Evolutionary conservation across 2,329 filamentous ascomycete genomes (phyloP).

Genomic region (Lachnellula occidentalis): DNA sequence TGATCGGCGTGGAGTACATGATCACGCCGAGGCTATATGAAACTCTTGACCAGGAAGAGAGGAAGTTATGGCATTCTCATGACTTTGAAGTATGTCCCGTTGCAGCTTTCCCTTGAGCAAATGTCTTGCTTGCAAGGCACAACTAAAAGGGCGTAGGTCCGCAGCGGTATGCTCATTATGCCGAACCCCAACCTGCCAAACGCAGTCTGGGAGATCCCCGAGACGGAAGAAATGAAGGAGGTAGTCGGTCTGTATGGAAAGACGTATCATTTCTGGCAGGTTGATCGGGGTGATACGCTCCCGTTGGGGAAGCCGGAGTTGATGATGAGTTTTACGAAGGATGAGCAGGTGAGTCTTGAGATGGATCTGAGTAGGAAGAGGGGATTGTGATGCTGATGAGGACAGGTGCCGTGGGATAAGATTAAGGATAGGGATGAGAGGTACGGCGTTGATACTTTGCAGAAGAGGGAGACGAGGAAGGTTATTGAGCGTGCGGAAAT

Average conservation of each 20-base stretch:
- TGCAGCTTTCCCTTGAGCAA: slow-evolving; percentile 1
- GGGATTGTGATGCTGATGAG: slow-evolving; percentile 25
- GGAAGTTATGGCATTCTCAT: slow-evolving; percentile 70
- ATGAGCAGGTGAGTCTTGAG: slow-evolving; percentile 39
- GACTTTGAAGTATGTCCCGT: slow-evolving; percentile 56
- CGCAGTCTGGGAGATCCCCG: slow-evolving; percentile 66
- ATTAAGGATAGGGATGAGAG: slow-evolving; percentile 47
- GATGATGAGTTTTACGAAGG: slow-evolving; percentile 56
- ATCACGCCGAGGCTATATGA: slow-evolving; percentile 63
- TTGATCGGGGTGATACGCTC: slow-evolving; percentile 63
- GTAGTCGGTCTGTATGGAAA: slow-evolving; percentile 75
- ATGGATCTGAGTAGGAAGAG: neutral
- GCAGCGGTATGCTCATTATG: slow-evolving; percentile 69
- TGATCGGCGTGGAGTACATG: slow-evolving; percentile 78
- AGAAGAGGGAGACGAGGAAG: slow-evolving; percentile 48
- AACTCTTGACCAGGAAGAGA: slow-evolving; percentile 60
- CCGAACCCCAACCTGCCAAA: slow-evolving; percentile 53
- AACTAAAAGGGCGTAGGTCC: slow-evolving; percentile 6
- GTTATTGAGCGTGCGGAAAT: slow-evolving; percentile 44
- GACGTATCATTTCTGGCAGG: slow-evolving; percentile 81
- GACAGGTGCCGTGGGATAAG: slow-evolving; percentile 29
- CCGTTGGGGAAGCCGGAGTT: slow-evolving; percentile 56
- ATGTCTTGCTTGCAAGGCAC: neutral
- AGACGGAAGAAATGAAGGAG: slow-evolving; percentile 76
- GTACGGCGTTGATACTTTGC: slow-evolving; percentile 45